Evolutionary conservation across 495 filamentous ascomycete genomes (phyloP).

Genomic region (Halenospora varia): DNA sequence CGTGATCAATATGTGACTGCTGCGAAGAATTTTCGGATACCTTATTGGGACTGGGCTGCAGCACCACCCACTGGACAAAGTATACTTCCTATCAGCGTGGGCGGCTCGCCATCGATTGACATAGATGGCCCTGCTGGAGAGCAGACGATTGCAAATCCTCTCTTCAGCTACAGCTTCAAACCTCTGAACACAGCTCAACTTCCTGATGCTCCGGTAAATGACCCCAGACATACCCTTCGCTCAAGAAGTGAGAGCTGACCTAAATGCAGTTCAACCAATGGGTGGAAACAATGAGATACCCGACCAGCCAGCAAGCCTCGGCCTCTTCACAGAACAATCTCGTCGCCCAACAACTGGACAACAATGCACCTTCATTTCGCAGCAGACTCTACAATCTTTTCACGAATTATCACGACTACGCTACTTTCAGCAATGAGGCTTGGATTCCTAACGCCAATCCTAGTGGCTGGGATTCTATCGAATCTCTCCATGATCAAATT

Average conservation of each 20-base stretch:
- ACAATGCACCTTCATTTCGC: conserved; percentile 36
- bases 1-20: conserved; percentile 44
- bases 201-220: conserved; percentile 39
- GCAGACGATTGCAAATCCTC: conserved; percentile 54
- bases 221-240: no score
- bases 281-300: conserved; percentile 45
- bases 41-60: conserved; percentile 68
- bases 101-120: conserved; percentile 37
- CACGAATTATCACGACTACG: conserved; percentile 53
- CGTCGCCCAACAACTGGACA: conserved; percentile 44
- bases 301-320: conserved; percentile 33
- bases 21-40: conserved; percentile 53
- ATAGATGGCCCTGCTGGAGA: conserved; percentile 50
- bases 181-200: conserved; percentile 41
- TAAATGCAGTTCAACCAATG: conserved; percentile 40
- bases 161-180: conserved; percentile 58
- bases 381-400: conserved; percentile 58
- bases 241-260: no score
- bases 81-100: conserved; percentile 45
- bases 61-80: conserved; percentile 39
- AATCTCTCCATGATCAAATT: conserved; percentile 61
- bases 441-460: conserved; percentile 36
- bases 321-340: conserved; percentile 49
- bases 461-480: conserved; percentile 48
- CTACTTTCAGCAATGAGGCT: conserved; percentile 53